Evolutionary conservation across 2,329 filamentous ascomycete genomes (phyloP).

Genomic region (Waltergamsia citrina): DNA sequence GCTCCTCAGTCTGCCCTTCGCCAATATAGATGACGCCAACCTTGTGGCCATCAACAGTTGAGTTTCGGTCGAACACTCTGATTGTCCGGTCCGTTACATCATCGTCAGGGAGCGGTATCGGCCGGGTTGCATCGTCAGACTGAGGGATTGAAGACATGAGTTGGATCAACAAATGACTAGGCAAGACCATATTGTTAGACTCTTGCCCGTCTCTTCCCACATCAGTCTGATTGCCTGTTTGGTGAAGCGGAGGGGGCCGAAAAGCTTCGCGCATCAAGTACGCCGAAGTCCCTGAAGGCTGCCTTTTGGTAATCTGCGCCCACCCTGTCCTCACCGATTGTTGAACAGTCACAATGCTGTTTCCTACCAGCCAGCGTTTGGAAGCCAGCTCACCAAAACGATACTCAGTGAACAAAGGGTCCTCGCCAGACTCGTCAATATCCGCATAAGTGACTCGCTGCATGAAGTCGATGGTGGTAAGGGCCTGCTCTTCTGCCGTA

Average conservation of each 20-base stretch:
- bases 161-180: constrained; percentile 64
- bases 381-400: constrained; percentile 57
- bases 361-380: constrained; percentile 63
- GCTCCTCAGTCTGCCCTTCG: constrained; percentile 72
- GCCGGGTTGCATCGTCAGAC: constrained; percentile 43
- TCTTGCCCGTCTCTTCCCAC: constrained; percentile 38
- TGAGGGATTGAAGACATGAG: constrained; percentile 56
- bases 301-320: constrained; percentile 62
- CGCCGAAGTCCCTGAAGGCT: constrained; percentile 57
- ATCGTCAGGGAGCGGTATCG: constrained; percentile 62
- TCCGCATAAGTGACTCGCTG: constrained; percentile 81
- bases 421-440: constrained; percentile 63
- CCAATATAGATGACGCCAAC: constrained; percentile 91
- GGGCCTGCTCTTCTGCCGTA: constrained; percentile 79
- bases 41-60: constrained; percentile 91
- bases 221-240: constrained; percentile 37
- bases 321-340: constrained; percentile 58
- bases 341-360: constrained; percentile 65
- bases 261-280: constrained; percentile 53
- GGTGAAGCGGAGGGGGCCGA: constrained; percentile 46
- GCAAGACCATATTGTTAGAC: constrained; percentile 53
- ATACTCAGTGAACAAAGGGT: constrained; percentile 54
- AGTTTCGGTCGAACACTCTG: constrained; percentile 72
- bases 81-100: constrained; percentile 67
- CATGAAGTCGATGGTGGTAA: constrained; percentile 93